Base-by-base conservation (phyloP, 139 green algal genomes). In the Axilococcus clingmanii region DNA sequence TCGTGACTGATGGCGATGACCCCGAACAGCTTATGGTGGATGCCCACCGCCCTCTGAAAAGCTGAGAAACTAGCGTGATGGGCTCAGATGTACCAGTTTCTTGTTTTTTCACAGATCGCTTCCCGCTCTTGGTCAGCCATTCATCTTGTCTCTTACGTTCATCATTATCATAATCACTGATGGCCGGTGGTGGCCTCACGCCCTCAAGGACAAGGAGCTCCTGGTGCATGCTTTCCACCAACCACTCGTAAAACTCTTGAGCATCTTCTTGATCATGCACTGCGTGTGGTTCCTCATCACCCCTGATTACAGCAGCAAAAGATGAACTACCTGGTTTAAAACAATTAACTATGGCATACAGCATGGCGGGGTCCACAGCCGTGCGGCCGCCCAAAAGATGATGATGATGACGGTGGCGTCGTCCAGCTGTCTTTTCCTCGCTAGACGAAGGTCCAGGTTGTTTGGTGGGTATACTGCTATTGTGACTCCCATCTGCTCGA, bases 251-350 rank as follows among this genome's bases (percentile, higher is more conserved):
- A 55, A 91, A 93, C 69, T 93, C 83, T 53, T 87, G 71, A 19
- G 81, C 83, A 32, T 92, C 83, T 56, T 92, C 69, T 70, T 92
- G 83, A 60, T 90, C 75, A 30, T n/a, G n/a, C n/a, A 76, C 66
- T 25, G 19, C 12, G 8, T 22, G 11, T 12, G 19, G n/a, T 48
- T 30, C 22, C 27, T 48, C 40, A 28, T 9, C 40, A 2, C 40
- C n/a, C 29, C 29, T 28, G 29, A 31, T 31, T 30, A 19, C 12
- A n/a, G 20, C 29, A n/a, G 12, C 29, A 28, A 48, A 48, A 19
- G 40, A 48, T 22, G 27, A 15, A 12, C 22, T 22, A 27, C 27
- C 22, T 4, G 29, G 6, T 22, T 22, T 48, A 2, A 22, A n/a
- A n/a, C n/a, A n/a, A n/a, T n/a, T 28, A 5, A 48, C 19, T 17